These are phyloP conservation scores for Penicillium canescens DNA, from an alignment of 495 filamentous ascomycete species.

Conservation along the genomic window DNA sequence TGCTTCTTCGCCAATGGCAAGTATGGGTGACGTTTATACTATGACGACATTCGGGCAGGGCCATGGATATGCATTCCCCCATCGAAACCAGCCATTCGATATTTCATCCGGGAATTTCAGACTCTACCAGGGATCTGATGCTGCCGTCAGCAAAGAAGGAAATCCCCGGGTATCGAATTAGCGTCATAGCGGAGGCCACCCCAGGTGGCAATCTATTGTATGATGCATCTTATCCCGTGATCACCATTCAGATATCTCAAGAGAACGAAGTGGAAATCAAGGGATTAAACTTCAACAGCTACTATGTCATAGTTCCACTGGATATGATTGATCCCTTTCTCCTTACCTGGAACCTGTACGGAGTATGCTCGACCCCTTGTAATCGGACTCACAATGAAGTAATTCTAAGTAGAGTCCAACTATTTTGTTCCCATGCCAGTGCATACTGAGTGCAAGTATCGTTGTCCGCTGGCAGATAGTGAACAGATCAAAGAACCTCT, in stretches of 20 bases:
- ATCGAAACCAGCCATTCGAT: constrained; percentile 3
- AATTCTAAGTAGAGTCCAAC: too few species aligned
- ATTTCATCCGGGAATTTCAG: background rate
- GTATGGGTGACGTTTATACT: constrained; percentile 14
- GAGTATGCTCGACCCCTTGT: too few species aligned
- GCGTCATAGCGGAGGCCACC: background rate
- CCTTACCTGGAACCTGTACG: too few species aligned
- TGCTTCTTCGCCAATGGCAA: background rate
- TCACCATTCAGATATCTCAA: background rate
- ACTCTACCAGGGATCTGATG: too few species aligned
- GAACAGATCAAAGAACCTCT: too few species aligned
- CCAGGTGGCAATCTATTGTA: background rate
- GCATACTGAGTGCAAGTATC: too few species aligned
- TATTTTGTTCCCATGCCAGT: too few species aligned
- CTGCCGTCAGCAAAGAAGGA: background rate
- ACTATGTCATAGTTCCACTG: constrained; percentile 8
- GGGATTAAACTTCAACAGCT: background rate
- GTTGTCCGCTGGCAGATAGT: too few species aligned
- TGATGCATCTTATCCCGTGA: background rate
- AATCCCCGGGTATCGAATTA: background rate
- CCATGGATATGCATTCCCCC: constrained; percentile 11
- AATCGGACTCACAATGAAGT: background rate
- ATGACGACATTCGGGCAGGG: constrained; percentile 17
- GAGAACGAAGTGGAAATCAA: background rate
- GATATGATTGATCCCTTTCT: background rate